A percentile compares a stretch with the other conserved stretches of the same genome.
phyloP scores from a whole-genome alignment of 2,329 filamentous ascomycete genomes.

The Graphiopsis chlorocephala region DNA sequence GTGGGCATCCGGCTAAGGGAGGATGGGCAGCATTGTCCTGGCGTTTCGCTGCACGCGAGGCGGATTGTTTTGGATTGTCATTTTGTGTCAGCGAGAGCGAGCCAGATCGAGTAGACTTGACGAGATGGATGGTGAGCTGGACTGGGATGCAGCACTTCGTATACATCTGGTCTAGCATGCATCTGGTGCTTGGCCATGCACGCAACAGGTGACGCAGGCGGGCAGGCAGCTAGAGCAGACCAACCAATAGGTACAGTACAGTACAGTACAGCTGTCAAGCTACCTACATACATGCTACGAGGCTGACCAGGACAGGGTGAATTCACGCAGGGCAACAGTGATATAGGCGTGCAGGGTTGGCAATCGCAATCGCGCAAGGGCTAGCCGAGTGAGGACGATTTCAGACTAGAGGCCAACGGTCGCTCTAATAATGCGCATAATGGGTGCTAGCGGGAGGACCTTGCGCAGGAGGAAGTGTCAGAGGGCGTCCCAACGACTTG shows the following conservation, averaged over 20 bases:
- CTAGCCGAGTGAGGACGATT: not conserved
- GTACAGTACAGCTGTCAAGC: not conserved
- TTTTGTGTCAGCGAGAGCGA: not conserved
- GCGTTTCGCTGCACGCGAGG: constrained; percentile 6
- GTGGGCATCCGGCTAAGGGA: not conserved
- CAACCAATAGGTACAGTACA: not conserved
- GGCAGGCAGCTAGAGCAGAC: not conserved
- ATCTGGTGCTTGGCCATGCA: constrained; percentile 8
- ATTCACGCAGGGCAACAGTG: not conserved
- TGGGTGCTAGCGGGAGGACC: not conserved
- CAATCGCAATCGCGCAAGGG: constrained; percentile 9
- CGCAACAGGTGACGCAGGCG: constrained; percentile 6
- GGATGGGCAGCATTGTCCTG: not conserved
- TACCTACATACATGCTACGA: not conserved
- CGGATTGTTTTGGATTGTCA: not conserved
- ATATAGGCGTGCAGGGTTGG: constrained; percentile 1
- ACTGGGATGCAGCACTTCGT: not conserved
- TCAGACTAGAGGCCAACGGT: not conserved
- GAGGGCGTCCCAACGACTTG: not conserved
- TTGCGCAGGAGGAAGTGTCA: not conserved
- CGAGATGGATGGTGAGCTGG: not conserved
- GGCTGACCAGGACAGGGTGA: not conserved
- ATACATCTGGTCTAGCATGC: constrained; percentile 3
- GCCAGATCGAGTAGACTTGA: not conserved
- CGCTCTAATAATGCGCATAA: not conserved